phyloP scores from a whole-genome alignment of 2,329 filamentous ascomycete species.

The Hypomyces perniciosus region DNA sequence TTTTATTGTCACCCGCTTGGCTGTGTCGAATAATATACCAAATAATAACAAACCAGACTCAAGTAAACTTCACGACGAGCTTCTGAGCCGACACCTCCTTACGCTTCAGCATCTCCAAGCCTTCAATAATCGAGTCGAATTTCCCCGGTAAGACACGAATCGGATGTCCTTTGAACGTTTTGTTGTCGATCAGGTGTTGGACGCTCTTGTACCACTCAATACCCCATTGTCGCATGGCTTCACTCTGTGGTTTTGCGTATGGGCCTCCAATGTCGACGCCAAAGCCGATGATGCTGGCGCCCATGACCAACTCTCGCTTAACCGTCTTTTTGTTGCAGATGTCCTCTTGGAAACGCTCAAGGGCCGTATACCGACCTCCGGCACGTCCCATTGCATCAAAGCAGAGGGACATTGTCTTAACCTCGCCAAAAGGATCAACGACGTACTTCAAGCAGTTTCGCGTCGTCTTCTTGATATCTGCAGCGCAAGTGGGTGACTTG shows the following conservation, averaged over 20 bases:
- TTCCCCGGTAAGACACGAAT: not conserved
- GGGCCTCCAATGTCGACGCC: not conserved
- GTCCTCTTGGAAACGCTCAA: not conserved
- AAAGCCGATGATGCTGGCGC: not conserved
- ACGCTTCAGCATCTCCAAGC: not conserved
- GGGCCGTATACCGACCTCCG: conserved; percentile 1
- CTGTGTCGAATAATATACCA: not conserved
- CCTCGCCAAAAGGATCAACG: conserved; percentile 21
- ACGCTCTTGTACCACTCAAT: not conserved
- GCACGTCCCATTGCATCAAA: conserved; percentile 21
- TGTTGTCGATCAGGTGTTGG: not conserved
- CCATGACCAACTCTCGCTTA: not conserved
- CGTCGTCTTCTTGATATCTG: conserved; percentile 22
- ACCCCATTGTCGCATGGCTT: not conserved
- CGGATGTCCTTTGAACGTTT: not conserved
- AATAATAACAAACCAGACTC: not conserved
- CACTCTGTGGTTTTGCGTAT: not conserved
- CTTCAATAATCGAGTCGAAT: not conserved
- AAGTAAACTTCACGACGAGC: not conserved
- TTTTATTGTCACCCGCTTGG: too few relatives aligned
- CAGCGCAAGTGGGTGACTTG: conserved; percentile 19
- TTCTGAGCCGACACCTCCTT: not conserved
- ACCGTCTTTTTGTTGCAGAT: not conserved
- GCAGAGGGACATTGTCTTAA: conserved; percentile 21
- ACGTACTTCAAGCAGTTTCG: conserved; percentile 19